Percentiles rank a stretch among this genome's conserved stretches.
These are phyloP conservation scores for Protea cynaroides DNA, from an alignment of 164 flowering plant genomes.

Conservation along the genomic window DNA sequence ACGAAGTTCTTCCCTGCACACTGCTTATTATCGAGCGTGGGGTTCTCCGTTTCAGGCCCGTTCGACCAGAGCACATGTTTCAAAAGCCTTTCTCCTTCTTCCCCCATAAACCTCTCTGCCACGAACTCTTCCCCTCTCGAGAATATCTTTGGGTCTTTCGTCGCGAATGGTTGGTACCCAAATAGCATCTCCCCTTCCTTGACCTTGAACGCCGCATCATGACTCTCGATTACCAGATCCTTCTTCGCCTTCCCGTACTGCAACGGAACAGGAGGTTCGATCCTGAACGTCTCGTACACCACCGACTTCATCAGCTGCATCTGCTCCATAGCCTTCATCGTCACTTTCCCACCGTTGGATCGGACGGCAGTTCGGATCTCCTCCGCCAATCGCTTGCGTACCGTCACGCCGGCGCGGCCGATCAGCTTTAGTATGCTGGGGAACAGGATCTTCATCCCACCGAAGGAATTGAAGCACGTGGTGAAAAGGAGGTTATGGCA, in stretches of 20 bases:
- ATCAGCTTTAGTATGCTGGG: conserved; percentile 18
- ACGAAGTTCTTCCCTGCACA: conserved; percentile 85
- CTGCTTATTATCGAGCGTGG: conserved; percentile 61
- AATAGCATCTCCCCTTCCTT: conserved; percentile 63
- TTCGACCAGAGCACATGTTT: conserved; percentile 77
- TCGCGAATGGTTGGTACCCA: conserved; percentile 84
- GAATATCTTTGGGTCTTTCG: conserved; percentile 60
- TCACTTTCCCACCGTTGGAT: conserved; percentile 22
- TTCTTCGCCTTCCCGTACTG: conserved; percentile 27
- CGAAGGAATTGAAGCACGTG: conserved; percentile 22
- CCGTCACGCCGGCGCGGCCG: conserved; percentile 11
- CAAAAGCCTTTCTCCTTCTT: conserved; percentile 59
- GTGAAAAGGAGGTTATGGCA: conserved; percentile 24
- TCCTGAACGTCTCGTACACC: conserved; percentile 24
- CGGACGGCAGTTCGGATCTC: conserved; percentile 19
- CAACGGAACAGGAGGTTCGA: conserved; percentile 27
- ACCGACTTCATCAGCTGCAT: conserved; percentile 27
- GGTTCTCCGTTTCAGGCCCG: conserved; percentile 58
- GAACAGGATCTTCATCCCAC: conserved; percentile 19
- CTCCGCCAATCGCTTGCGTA: conserved; percentile 16
- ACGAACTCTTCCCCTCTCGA: conserved; percentile 63
- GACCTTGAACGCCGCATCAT: conserved; percentile 32
- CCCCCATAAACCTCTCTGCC: conserved; percentile 68
- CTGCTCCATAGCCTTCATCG: conserved; percentile 19
- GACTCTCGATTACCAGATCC: conserved; percentile 23